phyloP scores from a whole-genome alignment of 805 yeast species.

The Blastobotrys terrestris region DNA sequence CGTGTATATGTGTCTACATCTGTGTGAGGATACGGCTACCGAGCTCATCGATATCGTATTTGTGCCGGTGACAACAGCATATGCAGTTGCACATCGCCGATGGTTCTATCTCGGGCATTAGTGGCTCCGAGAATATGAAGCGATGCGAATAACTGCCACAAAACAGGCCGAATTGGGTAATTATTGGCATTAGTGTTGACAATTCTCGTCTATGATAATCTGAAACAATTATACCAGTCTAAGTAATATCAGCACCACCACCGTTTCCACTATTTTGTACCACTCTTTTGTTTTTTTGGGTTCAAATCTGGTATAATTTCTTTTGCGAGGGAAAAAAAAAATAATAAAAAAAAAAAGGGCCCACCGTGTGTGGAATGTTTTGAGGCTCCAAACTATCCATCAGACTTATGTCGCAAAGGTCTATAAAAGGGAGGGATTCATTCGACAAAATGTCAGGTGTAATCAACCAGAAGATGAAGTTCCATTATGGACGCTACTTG shows the following conservation, averaged over 20 bases:
- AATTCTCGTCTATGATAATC: background rate
- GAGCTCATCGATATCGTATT: too few species aligned
- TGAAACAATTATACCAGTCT: background rate
- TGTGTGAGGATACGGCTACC: too few species aligned
- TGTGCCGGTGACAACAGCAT: too few species aligned
- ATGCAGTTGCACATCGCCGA: too few species aligned
- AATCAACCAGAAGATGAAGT: background rate
- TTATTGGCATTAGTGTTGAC: background rate
- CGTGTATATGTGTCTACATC: too few species aligned
- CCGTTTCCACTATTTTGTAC: background rate
- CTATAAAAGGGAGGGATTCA: background rate
- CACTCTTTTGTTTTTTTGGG: background rate
- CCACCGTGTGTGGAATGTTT: background rate
- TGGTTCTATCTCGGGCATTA: too few species aligned
- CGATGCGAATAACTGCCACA: too few species aligned
- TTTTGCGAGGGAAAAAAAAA: background rate
- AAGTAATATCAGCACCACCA: background rate
- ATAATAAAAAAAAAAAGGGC: background rate
- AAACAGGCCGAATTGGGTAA: background rate
- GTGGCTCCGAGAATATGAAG: too few species aligned
- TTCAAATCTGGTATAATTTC: too few species aligned
- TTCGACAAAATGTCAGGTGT: background rate
- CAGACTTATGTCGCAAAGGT: background rate
- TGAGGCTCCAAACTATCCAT: background rate
- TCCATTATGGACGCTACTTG: constrained; percentile 5